Evolutionary conservation across 306 rosid genomes (phyloP).

Genomic region (Vigna radiata): DNA sequence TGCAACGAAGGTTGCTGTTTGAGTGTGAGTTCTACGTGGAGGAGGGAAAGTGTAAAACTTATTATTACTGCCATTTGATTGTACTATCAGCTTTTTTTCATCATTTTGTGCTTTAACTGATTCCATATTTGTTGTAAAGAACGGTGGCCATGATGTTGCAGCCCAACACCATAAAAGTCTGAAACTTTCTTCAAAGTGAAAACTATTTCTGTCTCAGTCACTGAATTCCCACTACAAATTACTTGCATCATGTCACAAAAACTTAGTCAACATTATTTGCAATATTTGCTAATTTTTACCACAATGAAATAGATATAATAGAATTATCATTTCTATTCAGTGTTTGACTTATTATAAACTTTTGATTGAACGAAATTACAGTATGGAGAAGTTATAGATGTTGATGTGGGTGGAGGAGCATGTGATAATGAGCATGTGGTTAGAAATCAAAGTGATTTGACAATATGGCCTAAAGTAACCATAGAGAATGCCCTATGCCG

Average conservation of each 20-base stretch:
- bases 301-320: too few relatives aligned
- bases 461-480: constrained; percentile 38
- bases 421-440: constrained; percentile 15
- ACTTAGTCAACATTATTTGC: neutral
- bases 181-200: constrained; percentile 34
- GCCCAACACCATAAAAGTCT: constrained; percentile 44
- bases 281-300: too few relatives aligned
- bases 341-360: too few relatives aligned
- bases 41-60: constrained; percentile 17
- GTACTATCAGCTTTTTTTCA: constrained; percentile 29
- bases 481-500: constrained; percentile 36
- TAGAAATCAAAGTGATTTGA: constrained; percentile 34
- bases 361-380: neutral
- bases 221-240: constrained; percentile 33
- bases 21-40: constrained; percentile 32
- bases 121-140: constrained; percentile 45
- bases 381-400: constrained; percentile 12
- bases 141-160: constrained; percentile 39
- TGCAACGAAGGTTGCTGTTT: constrained; percentile 40
- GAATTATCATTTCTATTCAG: too few relatives aligned
- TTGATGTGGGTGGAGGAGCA: constrained; percentile 48
- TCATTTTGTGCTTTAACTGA: constrained; percentile 40
- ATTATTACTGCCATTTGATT: constrained; percentile 32
- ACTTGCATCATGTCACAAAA: neutral
- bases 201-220: constrained; percentile 17